Conservation (phyloP, 2,329 filamentous ascomycete species). For the Ophiostoma himal-ulmi region DNA sequence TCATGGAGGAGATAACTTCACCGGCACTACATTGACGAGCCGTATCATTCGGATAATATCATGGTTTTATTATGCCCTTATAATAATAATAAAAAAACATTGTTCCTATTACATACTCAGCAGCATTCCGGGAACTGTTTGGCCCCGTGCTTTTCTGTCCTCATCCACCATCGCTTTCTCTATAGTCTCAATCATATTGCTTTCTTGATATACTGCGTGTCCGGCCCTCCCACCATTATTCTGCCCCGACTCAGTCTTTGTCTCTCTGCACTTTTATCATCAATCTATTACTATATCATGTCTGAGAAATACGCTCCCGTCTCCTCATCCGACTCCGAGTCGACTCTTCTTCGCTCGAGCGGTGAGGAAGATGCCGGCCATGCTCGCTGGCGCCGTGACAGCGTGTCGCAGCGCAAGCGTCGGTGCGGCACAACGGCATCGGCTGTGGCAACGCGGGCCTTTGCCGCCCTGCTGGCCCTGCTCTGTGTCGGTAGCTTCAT, state of each 20-base stretch:
- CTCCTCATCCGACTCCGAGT: conserved; percentile 7
- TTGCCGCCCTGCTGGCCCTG: not conserved
- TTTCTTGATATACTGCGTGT: not conserved
- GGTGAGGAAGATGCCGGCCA: not conserved
- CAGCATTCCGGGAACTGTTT: not conserved
- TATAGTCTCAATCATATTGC: not conserved
- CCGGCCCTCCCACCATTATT: not conserved
- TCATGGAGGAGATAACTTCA: not conserved
- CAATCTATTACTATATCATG: not conserved
- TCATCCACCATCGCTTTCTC: not conserved
- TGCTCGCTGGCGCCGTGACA: conserved; percentile 6
- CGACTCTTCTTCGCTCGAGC: not conserved
- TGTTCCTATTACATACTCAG: not conserved
- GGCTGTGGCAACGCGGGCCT: not conserved
- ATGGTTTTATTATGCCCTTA: not conserved
- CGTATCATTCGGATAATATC: not conserved
- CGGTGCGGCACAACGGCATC: not conserved
- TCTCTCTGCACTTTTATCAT: not conserved
- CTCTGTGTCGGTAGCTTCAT: conserved; percentile 8
- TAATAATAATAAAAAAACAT: not conserved
- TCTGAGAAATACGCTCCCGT: not conserved
- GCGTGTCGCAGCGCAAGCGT: conserved; percentile 4
- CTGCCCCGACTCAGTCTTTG: not conserved
- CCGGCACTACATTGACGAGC: not conserved
- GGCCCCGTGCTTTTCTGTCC: not conserved